phyloP scores from a whole-genome alignment of 2,329 filamentous ascomycete genomes.

The Pestalotiopsis sp. region DNA sequence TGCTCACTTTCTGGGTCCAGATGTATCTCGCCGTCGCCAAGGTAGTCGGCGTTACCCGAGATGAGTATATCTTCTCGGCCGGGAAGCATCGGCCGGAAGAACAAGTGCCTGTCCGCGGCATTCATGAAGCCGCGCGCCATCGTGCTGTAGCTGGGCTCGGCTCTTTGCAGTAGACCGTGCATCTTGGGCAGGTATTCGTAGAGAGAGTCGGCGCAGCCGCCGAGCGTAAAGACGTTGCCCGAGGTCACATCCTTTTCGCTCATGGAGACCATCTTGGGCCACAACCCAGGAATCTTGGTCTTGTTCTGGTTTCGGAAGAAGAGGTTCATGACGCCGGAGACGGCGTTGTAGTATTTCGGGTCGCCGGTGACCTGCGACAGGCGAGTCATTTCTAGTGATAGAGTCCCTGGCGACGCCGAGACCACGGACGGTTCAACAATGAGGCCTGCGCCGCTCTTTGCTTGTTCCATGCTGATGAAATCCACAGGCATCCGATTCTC shows the following conservation, averaged over 20 bases:
- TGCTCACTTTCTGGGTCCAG: slow-evolving; percentile 52
- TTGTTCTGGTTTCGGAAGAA: slow-evolving; percentile 66
- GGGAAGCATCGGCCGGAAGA: slow-evolving; percentile 68
- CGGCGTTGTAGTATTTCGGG: slow-evolving; percentile 73
- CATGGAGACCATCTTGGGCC: slow-evolving; percentile 69
- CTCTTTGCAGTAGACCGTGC: slow-evolving; percentile 67
- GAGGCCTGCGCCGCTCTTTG: slow-evolving; percentile 38
- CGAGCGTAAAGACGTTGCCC: slow-evolving; percentile 37
- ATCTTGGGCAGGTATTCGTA: slow-evolving; percentile 66
- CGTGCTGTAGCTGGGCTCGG: slow-evolving; percentile 38
- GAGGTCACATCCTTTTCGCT: slow-evolving; percentile 46
- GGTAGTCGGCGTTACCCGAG: slow-evolving; percentile 53
- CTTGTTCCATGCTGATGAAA: slow-evolving; percentile 46
- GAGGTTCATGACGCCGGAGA: slow-evolving; percentile 68
- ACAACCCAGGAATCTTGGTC: slow-evolving; percentile 72
- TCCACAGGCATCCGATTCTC: slow-evolving; percentile 48
- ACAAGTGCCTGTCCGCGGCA: slow-evolving; percentile 61
- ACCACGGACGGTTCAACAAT: slow-evolving; percentile 39
- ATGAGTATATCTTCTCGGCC: slow-evolving; percentile 62
- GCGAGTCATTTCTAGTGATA: slow-evolving; percentile 74
- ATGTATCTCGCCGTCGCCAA: slow-evolving; percentile 25
- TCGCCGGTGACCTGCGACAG: slow-evolving; percentile 74
- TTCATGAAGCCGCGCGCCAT: slow-evolving; percentile 53
- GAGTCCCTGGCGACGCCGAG: slow-evolving; percentile 58
- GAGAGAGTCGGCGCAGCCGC: slow-evolving; percentile 40